Percentiles rank a stretch among this genome's conserved stretches.
These are phyloP conservation scores for Neoarthrinium moseri DNA, from an alignment of 2,329 filamentous ascomycete species.

Conservation along the genomic window DNA sequence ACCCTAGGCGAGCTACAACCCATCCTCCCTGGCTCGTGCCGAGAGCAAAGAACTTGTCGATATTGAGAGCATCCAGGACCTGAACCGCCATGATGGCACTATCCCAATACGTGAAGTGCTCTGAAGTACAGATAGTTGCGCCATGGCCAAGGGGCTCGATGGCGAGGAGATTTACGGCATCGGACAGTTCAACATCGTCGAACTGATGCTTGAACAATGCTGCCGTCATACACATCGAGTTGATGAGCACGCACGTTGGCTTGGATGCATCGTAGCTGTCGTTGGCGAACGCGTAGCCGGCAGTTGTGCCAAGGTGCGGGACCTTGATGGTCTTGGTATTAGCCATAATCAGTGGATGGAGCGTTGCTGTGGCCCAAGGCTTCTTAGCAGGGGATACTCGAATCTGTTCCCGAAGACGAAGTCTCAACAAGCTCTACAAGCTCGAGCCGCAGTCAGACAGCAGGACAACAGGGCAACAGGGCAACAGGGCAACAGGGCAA, in stretches of 20 bases:
- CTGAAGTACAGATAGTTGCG: constrained; percentile 36
- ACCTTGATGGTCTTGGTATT: constrained; percentile 42
- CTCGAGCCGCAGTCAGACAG: too few relatives aligned
- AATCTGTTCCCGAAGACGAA: too few relatives aligned
- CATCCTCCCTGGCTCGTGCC: constrained; percentile 54
- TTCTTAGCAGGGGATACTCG: too few relatives aligned
- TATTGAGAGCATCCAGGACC: constrained; percentile 49
- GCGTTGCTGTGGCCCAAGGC: too few relatives aligned
- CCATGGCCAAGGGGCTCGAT: constrained; percentile 55
- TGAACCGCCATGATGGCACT: constrained; percentile 53
- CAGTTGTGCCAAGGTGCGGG: constrained; percentile 46
- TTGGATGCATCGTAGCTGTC: constrained; percentile 45
- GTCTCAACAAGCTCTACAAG: too few relatives aligned
- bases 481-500: too few relatives aligned
- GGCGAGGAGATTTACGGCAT: constrained; percentile 46
- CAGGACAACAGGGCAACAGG: too few relatives aligned
- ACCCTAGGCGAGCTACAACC: constrained; percentile 49
- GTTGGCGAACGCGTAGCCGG: constrained; percentile 42
- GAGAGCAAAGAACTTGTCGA: constrained; percentile 46
- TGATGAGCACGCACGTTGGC: constrained; percentile 50
- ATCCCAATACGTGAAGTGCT: constrained; percentile 57
- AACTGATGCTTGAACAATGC: constrained; percentile 46
- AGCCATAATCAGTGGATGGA: too few relatives aligned
- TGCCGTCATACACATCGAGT: constrained; percentile 49
- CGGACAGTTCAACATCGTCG: constrained; percentile 34